Evolutionary conservation across 257 asterid genomes (phyloP), one percentile per base, ranked within the genome.

Genomic region (Salvia splendens): DNA sequence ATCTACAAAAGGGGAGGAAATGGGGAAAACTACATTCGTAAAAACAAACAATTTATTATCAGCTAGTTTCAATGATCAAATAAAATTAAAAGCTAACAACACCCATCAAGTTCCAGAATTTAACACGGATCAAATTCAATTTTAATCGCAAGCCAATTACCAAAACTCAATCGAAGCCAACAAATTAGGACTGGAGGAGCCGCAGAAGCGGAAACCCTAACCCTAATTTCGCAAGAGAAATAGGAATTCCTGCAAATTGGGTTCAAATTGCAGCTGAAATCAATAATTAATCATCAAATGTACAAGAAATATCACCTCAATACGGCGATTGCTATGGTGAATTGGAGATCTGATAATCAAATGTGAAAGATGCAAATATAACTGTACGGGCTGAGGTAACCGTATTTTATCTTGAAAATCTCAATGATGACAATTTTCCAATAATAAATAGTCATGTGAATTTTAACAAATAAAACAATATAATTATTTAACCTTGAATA

Each of bases 201-300:
- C 17, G 49, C 74, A 12, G 48, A 51, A 17, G 57, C 66, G 63
- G 64, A 63, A 68, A 65, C 74, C 83, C 59, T 62, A 81, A 76
- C 78, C 86, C 86, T 82, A 78, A 82, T 75, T 71, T 62, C 28
- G 65, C 8, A 12, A 24, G 6, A 36, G n/a, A 47, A 14, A 17
- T 36, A 38, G 35, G 52, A 70, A 73, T 41, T 51, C 8, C 41
- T 73, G 57, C 53, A 68, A 71, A 67, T 45, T 56, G 59, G 63
- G 15, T 40, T 32, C 59, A 14, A 40, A 50, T 33, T 12, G 75
- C 24, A 24, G 47, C 68, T 35, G 61, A 57, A 59, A 70, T 42
- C 12, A 15, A 36, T 42, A 50, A 74, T 49, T 71, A 12, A 65
- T 14, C 32, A 46, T 55, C 8, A 69, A 43, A 15, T 28, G 1